phyloP scores from a whole-genome alignment of 2,329 filamentous ascomycete species.

The Fusarium succisae region DNA sequence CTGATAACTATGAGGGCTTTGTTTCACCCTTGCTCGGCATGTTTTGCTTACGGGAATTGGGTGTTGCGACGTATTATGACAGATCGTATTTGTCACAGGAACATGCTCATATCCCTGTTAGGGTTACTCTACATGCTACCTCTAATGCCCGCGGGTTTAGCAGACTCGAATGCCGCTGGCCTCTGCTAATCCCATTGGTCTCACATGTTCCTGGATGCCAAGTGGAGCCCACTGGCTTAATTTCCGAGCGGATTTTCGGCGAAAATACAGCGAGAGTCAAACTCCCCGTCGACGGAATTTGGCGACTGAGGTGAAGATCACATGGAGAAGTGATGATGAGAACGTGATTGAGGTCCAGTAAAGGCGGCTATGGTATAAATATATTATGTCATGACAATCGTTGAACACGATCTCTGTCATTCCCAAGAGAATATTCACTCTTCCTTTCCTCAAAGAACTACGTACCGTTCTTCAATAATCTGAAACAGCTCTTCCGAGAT shows the following conservation, averaged over 20 bases:
- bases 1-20: background rate
- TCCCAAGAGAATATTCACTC: background rate
- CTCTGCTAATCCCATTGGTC: background rate
- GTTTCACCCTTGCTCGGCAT: background rate
- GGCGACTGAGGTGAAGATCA: background rate
- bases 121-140: background rate
- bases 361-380: background rate
- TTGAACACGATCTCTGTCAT: background rate
- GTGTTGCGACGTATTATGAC: background rate
- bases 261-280: background rate
- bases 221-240: background rate
- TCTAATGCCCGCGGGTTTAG: background rate
- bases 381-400: background rate
- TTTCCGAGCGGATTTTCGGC: background rate
- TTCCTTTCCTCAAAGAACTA: background rate
- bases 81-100: background rate
- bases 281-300: background rate
- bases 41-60: background rate
- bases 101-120: background rate
- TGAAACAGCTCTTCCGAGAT: background rate
- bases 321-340: background rate
- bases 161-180: background rate
- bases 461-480: background rate
- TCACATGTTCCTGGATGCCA: background rate
- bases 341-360: background rate